Evolutionary conservation across 768 basidiomycete genomes (phyloP), one percentile per base, ranked within the genome.

Genomic region (Dioszegia aurantiaca): DNA sequence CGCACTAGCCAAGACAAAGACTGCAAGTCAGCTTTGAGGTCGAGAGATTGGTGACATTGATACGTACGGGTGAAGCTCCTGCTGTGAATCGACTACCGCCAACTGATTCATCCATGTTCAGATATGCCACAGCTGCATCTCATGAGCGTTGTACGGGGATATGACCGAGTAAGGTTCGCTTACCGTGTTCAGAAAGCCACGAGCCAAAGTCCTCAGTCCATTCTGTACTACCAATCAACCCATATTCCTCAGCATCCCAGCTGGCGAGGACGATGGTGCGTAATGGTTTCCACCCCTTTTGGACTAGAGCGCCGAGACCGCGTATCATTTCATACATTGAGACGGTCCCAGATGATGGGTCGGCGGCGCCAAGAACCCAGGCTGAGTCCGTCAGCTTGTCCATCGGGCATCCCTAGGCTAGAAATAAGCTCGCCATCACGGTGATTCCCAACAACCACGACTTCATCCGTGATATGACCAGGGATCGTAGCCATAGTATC

Each of bases 201-300:
- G 83, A 81, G 0, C 84, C 71, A 69, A 94, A 97, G 71, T 97
- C 94, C 74, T 97, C 94, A 2, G 86, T 90, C 83, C 87, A 94
- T 77, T 97, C 94, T 3, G 89, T 93, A 68, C 86, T 88, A 26
- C 93, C 93, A 16, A 80, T 75, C 46, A 78, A 55, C 4, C 77
- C 76, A 30, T 76, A 75, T 63, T 85, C 82, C 70, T 88, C 87
- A 2, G 82, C 87, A 65, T 88, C 86, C 87, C 87, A 88, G 60
- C 82, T 85, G 4, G 86, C 85, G 56, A 89, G 79, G 30, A 88
- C 70, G 61, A 89, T 84, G 0, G 86, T 88, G 56, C 88, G 78
- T 8, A 91, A 78, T 10, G 91, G 91, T 70, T 83, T 88, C 91
- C 91, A 95, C 10, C 89, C 90, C 23, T 79, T 79, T 72, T 79